These are phyloP conservation scores for Simplicillium sp. DNA, from an alignment of 2,329 filamentous ascomycete genomes.

Conservation along the genomic window DNA sequence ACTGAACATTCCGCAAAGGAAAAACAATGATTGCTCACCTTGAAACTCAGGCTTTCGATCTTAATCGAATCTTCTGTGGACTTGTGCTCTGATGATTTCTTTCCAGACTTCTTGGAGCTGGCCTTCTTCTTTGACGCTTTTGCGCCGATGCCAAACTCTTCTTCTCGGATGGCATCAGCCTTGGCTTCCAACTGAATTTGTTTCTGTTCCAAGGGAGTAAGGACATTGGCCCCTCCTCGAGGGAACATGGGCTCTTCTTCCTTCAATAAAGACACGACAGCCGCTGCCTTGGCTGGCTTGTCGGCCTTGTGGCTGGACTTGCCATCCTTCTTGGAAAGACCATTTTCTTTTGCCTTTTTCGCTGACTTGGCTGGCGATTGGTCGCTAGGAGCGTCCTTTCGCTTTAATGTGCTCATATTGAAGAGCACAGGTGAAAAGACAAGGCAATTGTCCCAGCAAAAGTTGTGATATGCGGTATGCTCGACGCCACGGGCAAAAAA, in stretches of 20 bases:
- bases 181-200: constrained; percentile 92
- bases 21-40: constrained; percentile 41
- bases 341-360: constrained; percentile 33
- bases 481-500: constrained; percentile 5
- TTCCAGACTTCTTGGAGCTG: constrained; percentile 40
- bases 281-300: constrained; percentile 22
- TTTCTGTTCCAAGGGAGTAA: constrained; percentile 92
- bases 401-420: constrained; percentile 46
- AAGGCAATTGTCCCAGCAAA: constrained; percentile 4
- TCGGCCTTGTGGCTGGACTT: constrained; percentile 19
- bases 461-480: background rate
- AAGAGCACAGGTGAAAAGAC: constrained; percentile 11
- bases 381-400: constrained; percentile 47
- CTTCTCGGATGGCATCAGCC: constrained; percentile 84
- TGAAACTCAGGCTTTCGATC: constrained; percentile 83
- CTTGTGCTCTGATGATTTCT: constrained; percentile 36
- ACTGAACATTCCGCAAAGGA: constrained; percentile 1
- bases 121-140: constrained; percentile 38
- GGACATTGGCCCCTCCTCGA: constrained; percentile 78
- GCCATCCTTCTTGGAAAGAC: constrained; percentile 36
- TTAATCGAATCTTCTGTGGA: constrained; percentile 49
- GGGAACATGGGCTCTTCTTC: constrained; percentile 89
- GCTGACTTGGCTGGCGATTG: constrained; percentile 38
- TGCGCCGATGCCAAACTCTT: constrained; percentile 47
- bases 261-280: constrained; percentile 39